phyloP scores from a whole-genome alignment of 306 rosid genomes.

The Lathyrus oleraceus region DNA sequence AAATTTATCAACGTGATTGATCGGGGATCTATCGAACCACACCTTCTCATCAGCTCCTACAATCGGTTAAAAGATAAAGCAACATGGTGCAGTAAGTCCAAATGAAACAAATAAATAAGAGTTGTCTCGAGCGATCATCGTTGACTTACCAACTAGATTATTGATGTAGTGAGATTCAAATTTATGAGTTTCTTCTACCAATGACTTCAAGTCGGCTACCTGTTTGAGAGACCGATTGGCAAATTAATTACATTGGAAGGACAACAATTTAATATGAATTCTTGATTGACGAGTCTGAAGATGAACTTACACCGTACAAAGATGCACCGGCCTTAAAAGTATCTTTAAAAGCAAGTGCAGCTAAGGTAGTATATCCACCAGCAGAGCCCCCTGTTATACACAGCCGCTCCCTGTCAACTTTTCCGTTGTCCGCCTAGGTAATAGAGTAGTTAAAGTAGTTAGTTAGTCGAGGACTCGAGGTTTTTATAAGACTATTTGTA shows the following conservation, averaged over 20 bases:
- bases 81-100: conserved; percentile 8
- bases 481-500: background rate
- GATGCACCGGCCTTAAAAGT: conserved; percentile 92
- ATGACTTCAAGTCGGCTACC: conserved; percentile 75
- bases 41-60: conserved; percentile 73
- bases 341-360: conserved; percentile 78
- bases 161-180: conserved; percentile 80
- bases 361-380: conserved; percentile 97
- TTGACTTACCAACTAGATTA: conserved; percentile 77
- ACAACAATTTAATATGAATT: background rate
- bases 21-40: conserved; percentile 75
- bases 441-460: background rate
- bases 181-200: conserved; percentile 82
- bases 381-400: conserved; percentile 96
- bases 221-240: conserved; percentile 41
- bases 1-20: conserved; percentile 72
- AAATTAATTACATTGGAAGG: conserved; percentile 26
- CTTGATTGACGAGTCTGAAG: background rate
- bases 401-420: conserved; percentile 72
- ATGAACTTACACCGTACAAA: conserved; percentile 79
- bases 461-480: background rate
- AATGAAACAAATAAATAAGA: conserved; percentile 4
- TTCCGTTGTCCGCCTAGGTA: conserved; percentile 74
- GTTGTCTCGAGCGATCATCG: conserved; percentile 7
- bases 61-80: conserved; percentile 36